Evolutionary conservation across 495 filamentous ascomycete genomes (phyloP), one percentile per base, ranked within the genome.

Genomic region (Aspergillus hancockii): DNA sequence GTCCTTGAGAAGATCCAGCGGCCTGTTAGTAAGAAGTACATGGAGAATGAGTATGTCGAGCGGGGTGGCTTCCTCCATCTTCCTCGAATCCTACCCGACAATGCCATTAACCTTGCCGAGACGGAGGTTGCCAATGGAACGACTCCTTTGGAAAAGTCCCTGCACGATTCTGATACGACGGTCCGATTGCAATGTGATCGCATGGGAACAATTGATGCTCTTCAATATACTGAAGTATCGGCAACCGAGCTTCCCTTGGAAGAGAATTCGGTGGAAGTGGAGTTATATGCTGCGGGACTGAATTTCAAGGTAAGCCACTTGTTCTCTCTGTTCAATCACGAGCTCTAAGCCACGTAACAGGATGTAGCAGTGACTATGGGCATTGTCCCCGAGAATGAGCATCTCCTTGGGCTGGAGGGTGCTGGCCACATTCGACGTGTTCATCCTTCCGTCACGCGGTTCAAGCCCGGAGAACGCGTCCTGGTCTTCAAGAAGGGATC

Each of bases 401-500:
- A 43, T 14, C 40, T 34, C 8, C 19, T 58, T 1, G 59, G 59
- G 3, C n/a, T 36, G 1, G 59, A 62, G 34, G 34, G 32, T 0
- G 50, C 34, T 23, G 59, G 77, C 2, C 65, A 73, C 13, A 66
- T 82, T n/a, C 67, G 67, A 0, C 65, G 71, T 2, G 57, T 78
- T 21, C 78, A 78, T 0, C 50, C 63, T 5, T 36, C 61, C 3
- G 79, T 79, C 7, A 61, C 55, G 3, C 25, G 66, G 8, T 3
- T 80, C 18, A 49, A 62, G 1, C 56, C 72, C 1, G 80, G 81
- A 0, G 71, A 73, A 58, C 62, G 71, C 9, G 77, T 80, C 2
- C 32, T 62, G 28, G 36, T 54, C 12, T 2, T 68, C 38, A 2
- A 25, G 8, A 9, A 52, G 49, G 46, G 25, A 3, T 19, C 23